phyloP scores from a whole-genome alignment of 345 rosid species.

The Eucalyptus lansdowneana region DNA sequence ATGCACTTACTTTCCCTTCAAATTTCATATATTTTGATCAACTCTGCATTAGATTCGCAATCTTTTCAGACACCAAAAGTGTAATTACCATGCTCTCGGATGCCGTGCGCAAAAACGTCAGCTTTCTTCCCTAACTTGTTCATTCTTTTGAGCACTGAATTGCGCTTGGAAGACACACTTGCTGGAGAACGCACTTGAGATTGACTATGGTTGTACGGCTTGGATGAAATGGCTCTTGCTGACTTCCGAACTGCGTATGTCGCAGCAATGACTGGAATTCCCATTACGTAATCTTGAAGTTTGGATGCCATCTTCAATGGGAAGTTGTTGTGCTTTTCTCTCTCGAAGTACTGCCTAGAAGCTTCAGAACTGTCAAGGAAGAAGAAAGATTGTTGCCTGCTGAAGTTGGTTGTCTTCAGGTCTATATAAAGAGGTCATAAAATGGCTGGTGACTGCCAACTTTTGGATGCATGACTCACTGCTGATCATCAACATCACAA shows the following conservation, averaged over 20 bases:
- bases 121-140: conserved; percentile 7
- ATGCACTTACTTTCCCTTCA: not conserved
- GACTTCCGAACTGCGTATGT: not conserved
- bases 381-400: not conserved
- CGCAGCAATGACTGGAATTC: not conserved
- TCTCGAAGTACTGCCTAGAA: not conserved
- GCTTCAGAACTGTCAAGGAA: not conserved
- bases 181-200: not conserved
- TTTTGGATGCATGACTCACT: not conserved
- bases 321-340: not conserved
- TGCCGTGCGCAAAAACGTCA: not conserved
- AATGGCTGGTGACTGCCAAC: not conserved
- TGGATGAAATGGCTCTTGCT: not conserved
- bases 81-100: conserved; percentile 4
- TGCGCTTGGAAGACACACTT: not conserved
- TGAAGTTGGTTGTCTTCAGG: not conserved
- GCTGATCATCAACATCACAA: not conserved
- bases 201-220: not conserved
- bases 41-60: not conserved
- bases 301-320: not conserved
- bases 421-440: not conserved
- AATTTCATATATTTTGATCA: not conserved
- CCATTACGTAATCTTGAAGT: not conserved
- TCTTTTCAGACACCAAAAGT: not conserved
- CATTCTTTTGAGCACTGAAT: not conserved